These are phyloP conservation scores for Lanmaoa rubissima DNA, from an alignment of 768 basidiomycete genomes.

Conservation along the genomic window DNA sequence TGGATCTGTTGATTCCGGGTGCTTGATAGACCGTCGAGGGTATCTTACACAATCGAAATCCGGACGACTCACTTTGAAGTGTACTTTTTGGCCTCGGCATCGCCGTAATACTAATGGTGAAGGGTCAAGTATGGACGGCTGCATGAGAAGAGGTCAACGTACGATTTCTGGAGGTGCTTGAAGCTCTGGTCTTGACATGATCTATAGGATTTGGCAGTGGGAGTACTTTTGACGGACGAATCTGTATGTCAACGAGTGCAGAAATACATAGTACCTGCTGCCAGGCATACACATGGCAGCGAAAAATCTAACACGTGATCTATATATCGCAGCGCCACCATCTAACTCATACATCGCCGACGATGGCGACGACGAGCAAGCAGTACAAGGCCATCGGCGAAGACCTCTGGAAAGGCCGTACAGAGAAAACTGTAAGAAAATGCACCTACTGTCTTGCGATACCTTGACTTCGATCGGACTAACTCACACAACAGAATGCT, in stretches of 20 bases:
- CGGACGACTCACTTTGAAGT: conserved; percentile 73
- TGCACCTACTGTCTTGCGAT: conserved; percentile 8
- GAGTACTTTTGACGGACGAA: not conserved
- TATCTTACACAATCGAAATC: not conserved
- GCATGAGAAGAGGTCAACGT: conserved; percentile 10
- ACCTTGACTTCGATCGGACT: conserved; percentile 12
- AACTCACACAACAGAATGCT: conserved; percentile 70
- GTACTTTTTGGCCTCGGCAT: conserved; percentile 93
- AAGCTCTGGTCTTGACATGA: conserved; percentile 86
- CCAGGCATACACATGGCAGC: not conserved
- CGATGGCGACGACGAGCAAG: conserved; percentile 73
- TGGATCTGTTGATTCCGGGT: conserved; percentile 96
- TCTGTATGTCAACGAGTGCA: not conserved
- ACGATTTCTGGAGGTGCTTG: conserved; percentile 92
- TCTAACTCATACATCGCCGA: conserved; percentile 8
- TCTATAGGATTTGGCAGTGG: not conserved
- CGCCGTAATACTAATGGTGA: conserved; percentile 84
- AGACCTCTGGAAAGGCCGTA: conserved; percentile 91
- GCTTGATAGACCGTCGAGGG: conserved; percentile 42
- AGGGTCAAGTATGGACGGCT: not conserved
- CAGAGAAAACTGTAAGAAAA: conserved; percentile 87
- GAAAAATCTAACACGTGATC: conserved; percentile 22
- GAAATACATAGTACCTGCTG: no score
- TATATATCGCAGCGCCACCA: conserved; percentile 4
- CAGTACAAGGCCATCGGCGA: conserved; percentile 89